Base-by-base conservation (phyloP, 495 filamentous ascomycete genomes). In the Neurospora sp. region DNA sequence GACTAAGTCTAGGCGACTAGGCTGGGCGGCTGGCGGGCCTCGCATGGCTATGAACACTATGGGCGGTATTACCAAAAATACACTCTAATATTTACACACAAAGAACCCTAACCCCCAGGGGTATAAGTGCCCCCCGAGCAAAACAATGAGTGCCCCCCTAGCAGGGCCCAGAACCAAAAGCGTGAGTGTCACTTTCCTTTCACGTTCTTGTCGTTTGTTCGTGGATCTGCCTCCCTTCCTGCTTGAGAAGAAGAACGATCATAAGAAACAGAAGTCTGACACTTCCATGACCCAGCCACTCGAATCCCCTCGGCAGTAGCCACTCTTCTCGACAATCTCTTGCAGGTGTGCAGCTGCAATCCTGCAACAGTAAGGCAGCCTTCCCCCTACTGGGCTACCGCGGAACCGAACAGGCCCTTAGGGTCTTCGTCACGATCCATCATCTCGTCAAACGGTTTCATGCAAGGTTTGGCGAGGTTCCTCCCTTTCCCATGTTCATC, bases 371-470 rank as follows among this genome's bases (percentile, higher is more conserved):
- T 35, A 35, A 35, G 35, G 35, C 35, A 35, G 35, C 35, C 35
- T 35, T 35, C 35, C 35, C 35, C 35, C 35, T 35, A 35, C 35
- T 35, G 35, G 35, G 35, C 35, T 35, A 35, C 35, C 35, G 35
- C 35, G 35, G 35, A 35, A 5, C 35, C 35, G 35, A 35, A 35
- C 35, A 35, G 31, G 2, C 35, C 27, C 27, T 31, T 31, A 31
- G 27, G 70, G 84, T 93, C 9, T 88, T 88, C 74, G 88, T 88
- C 70, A 83, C 90, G 9, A 87, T 95, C 72, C 86, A 91, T 74
- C 90, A 91, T 79, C 77, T 89, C 16, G 81, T 86, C 72, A 79
- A 84, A 71, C 86, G 85, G 70, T 92, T 89, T 76, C 81, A 82
- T 18, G 78, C 80, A 18, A 82, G 81, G 39, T 93, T 91, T 77